A percentile compares a stretch with the other conserved stretches of the same genome.
Conservation (phyloP, 176 grass and related monocot genomes). For the Urochloa ruziziensis region DNA sequence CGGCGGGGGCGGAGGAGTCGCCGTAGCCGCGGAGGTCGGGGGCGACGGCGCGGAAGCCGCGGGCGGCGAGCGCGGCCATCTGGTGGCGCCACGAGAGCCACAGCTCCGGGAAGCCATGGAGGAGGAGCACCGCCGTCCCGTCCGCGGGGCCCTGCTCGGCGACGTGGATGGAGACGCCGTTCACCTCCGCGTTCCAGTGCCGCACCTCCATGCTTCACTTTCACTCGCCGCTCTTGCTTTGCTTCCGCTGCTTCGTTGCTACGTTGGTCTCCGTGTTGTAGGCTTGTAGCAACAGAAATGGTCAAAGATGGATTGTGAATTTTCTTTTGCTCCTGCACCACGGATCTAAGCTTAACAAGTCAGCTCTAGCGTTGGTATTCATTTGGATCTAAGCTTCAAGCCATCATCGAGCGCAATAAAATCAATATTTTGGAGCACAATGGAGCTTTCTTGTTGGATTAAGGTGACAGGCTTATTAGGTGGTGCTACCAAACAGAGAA, state of each 20-base stretch:
- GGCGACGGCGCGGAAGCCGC: constrained; percentile 50
- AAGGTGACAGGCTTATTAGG: too few species aligned
- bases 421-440: too few species aligned
- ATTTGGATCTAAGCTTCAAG: not conserved
- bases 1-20: constrained; percentile 36
- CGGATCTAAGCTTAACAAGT: too few species aligned
- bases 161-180: constrained; percentile 56
- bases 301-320: not conserved
- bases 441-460: too few species aligned
- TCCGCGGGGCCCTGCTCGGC: constrained; percentile 37
- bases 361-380: not conserved
- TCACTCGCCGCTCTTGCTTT: not conserved
- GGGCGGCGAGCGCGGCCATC: constrained; percentile 45
- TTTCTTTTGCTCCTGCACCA: not conserved
- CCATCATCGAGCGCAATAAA: not conserved
- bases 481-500: not conserved
- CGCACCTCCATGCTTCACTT: constrained; percentile 36
- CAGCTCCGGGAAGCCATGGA: constrained; percentile 78
- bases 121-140: constrained; percentile 40
- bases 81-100: constrained; percentile 71
- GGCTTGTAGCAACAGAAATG: not conserved
- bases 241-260: too few species aligned
- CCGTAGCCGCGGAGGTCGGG: constrained; percentile 61
- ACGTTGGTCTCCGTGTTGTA: too few species aligned
- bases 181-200: constrained; percentile 42